phyloP scores from a whole-genome alignment of 768 basidiomycete genomes.

The Hypholoma fasciculare region DNA sequence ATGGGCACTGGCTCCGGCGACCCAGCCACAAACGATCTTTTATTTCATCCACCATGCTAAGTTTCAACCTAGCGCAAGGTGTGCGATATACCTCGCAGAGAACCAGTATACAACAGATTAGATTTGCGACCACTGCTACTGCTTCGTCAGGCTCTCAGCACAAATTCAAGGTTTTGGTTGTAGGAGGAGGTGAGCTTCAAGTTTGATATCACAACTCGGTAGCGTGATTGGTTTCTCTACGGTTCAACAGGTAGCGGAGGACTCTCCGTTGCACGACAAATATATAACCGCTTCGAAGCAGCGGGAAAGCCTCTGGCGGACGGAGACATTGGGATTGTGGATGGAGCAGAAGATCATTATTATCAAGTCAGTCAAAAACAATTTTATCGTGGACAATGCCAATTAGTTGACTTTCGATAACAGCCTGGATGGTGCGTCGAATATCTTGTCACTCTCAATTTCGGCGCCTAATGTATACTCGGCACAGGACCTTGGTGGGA shows the following conservation, averaged over 20 bases:
- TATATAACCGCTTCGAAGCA: conserved; percentile 75
- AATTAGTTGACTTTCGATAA: background rate
- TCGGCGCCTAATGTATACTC: background rate
- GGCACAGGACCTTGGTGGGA: conserved; percentile 87
- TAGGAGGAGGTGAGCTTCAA: conserved; percentile 74
- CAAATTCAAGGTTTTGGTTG: conserved; percentile 81
- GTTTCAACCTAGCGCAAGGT: conserved; percentile 10
- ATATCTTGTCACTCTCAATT: background rate
- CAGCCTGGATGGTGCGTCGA: conserved; percentile 84
- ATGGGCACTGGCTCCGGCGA: too few species aligned
- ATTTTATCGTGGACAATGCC: background rate
- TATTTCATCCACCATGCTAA: conserved; percentile 11
- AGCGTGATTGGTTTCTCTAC: conserved; percentile 1
- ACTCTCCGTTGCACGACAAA: conserved; percentile 82
- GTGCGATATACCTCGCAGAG: conserved; percentile 11
- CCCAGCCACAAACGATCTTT: background rate
- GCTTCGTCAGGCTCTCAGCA: conserved; percentile 26
- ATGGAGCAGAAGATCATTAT: conserved; percentile 79
- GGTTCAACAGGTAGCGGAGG: conserved; percentile 70
- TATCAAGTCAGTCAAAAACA: conserved; percentile 60
- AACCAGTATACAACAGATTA: conserved; percentile 11
- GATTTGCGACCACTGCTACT: conserved; percentile 37
- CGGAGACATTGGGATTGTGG: conserved; percentile 86
- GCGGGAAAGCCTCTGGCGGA: conserved; percentile 65
- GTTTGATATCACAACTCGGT: background rate